phyloP scores from a whole-genome alignment of 2,329 filamentous ascomycete species.

The Decorospora gaudefroyi region DNA sequence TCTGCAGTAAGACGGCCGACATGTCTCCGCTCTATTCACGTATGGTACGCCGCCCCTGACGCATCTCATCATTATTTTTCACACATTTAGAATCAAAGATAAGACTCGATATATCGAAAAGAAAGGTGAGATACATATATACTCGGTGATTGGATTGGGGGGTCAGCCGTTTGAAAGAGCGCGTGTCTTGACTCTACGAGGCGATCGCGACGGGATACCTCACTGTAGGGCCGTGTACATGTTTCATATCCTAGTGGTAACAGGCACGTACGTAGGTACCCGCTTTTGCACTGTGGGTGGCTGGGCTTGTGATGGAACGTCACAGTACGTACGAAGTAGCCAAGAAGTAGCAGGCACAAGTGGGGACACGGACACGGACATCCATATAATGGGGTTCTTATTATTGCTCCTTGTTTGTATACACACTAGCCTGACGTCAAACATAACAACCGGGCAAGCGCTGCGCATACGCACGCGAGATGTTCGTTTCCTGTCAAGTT shows the following conservation, averaged over 20 bases:
- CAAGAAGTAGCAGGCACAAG: too few relatives aligned
- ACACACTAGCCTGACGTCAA: conserved; percentile 10
- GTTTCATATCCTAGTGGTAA: conserved; percentile 12
- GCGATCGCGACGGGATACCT: conserved; percentile 2
- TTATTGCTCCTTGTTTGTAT: conserved; percentile 2
- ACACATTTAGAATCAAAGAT: neutral
- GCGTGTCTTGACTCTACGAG: too few relatives aligned
- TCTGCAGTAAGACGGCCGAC: conserved; percentile 5
- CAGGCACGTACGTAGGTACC: too few relatives aligned
- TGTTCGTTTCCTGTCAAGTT: too few relatives aligned
- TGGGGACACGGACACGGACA: too few relatives aligned
- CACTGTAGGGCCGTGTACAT: too few relatives aligned
- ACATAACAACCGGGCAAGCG: neutral
- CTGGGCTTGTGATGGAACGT: neutral
- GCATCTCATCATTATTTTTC: neutral
- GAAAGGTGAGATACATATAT: neutral
- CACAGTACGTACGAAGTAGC: neutral
- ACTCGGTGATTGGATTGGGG: too few relatives aligned
- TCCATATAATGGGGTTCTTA: conserved; percentile 2
- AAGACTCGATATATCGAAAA: conserved; percentile 5
- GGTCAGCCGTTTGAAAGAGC: too few relatives aligned
- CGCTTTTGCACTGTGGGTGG: conserved; percentile 5
- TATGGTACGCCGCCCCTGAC: neutral
- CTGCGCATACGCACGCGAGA: too few relatives aligned
- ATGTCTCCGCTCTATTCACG: conserved; percentile 4